These are phyloP conservation scores for Solanum pinnatisectum DNA, from an alignment of 257 asterid genomes.

Conservation along the genomic window DNA sequence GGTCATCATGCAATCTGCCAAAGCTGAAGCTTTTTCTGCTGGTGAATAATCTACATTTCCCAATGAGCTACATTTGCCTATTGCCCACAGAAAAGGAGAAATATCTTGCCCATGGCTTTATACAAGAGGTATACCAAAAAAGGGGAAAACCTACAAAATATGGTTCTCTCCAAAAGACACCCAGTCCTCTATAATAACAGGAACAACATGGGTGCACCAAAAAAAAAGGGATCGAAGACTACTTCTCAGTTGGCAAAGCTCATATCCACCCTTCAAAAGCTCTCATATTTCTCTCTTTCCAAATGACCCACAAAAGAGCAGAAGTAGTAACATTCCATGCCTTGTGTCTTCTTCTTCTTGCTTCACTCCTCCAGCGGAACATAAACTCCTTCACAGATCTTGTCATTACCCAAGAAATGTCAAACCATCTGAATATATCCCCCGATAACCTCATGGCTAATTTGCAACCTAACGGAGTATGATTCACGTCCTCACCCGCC, in stretches of 20 bases:
- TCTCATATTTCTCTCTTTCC: not conserved
- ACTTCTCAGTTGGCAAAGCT: not conserved
- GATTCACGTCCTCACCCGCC: not conserved
- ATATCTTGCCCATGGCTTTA: not conserved
- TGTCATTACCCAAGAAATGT: not conserved
- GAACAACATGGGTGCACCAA: not conserved
- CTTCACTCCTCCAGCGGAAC: not conserved
- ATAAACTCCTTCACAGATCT: not conserved
- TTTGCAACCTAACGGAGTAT: not conserved
- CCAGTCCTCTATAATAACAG: not conserved
- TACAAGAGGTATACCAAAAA: not conserved
- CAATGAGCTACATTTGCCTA: not conserved
- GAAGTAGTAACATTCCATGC: not conserved
- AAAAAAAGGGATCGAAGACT: not conserved
- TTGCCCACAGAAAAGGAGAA: not conserved
- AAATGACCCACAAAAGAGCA: not conserved
- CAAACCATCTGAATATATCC: not conserved
- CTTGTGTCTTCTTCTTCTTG: not conserved
- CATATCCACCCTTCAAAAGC: not conserved
- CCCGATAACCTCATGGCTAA: not conserved
- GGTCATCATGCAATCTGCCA: not conserved
- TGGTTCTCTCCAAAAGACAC: not conserved
- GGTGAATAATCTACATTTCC: not conserved
- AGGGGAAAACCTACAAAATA: not conserved
- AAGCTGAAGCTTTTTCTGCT: not conserved